These are phyloP conservation scores for Fusarium dimerum DNA, from an alignment of 2,329 filamentous ascomycete species.

Conservation along the genomic window DNA sequence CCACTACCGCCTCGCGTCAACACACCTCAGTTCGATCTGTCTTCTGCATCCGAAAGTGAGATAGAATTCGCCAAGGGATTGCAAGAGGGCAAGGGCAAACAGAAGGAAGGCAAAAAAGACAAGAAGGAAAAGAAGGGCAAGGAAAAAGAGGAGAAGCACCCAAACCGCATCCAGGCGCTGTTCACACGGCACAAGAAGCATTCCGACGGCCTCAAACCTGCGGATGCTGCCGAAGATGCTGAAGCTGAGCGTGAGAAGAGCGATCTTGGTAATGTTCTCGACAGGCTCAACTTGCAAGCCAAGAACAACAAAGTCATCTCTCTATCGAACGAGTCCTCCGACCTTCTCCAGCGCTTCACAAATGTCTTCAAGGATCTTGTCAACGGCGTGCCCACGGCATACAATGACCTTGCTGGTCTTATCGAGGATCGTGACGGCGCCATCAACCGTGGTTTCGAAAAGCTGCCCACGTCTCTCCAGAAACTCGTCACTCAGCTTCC, in stretches of 20 bases:
- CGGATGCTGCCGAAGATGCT: conserved; percentile 42
- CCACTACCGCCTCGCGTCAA: conserved; percentile 56
- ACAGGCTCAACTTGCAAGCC: conserved; percentile 79
- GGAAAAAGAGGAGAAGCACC: conserved; percentile 35
- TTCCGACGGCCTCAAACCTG: conserved; percentile 36
- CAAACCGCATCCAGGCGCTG: conserved; percentile 37
- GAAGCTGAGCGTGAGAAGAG: conserved; percentile 57
- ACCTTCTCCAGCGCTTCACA: conserved; percentile 81
- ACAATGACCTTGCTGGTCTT: conserved; percentile 74
- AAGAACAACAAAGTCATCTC: conserved; percentile 85
- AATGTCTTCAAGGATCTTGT: conserved; percentile 88
- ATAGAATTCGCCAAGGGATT: conserved; percentile 31
- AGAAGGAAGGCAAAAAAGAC: conserved; percentile 21
- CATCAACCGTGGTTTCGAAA: conserved; percentile 61
- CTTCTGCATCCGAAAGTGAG: conserved; percentile 22
- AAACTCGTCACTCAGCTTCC: conserved; percentile 85
- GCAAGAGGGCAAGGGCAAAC: conserved; percentile 33
- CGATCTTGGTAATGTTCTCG: conserved; percentile 78
- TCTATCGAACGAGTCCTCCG: conserved; percentile 80
- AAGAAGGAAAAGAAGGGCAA: conserved; percentile 28
- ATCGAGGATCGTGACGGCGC: conserved; percentile 62
- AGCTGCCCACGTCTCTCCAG: conserved; percentile 77
- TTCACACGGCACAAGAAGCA: conserved; percentile 43
- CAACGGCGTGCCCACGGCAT: conserved; percentile 91
- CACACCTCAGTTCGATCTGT: conserved; percentile 48